Conservation (phyloP, 306 rosid genomes). For the Cucurbita maxima region DNA sequence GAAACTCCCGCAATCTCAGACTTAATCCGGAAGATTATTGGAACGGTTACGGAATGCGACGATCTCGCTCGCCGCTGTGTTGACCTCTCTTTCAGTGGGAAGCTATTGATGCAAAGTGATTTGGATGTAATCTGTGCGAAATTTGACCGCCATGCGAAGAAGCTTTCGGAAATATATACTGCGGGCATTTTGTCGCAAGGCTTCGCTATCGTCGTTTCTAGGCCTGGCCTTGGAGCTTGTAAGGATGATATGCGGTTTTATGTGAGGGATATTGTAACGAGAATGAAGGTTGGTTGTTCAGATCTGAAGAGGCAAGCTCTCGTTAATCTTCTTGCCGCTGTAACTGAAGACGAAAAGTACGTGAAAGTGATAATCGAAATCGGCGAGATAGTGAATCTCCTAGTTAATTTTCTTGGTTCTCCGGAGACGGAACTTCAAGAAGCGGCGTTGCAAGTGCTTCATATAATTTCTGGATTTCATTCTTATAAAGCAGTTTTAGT, state of each 20-base stretch:
- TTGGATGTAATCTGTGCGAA: constrained; percentile 46
- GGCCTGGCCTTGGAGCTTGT: constrained; percentile 54
- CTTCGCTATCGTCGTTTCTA: constrained; percentile 54
- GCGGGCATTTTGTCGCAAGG: constrained; percentile 32
- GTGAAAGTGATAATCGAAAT: constrained; percentile 44
- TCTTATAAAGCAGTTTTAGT: constrained; percentile 32
- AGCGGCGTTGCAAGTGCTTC: constrained; percentile 37
- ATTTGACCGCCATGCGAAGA: constrained; percentile 37
- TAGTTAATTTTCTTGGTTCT: constrained; percentile 45
- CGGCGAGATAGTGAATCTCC: constrained; percentile 29
- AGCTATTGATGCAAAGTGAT: constrained; percentile 93
- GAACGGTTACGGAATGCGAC: constrained; percentile 37
- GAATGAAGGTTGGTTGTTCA: constrained; percentile 62
- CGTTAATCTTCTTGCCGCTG: constrained; percentile 27
- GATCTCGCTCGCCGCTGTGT: constrained; percentile 62
- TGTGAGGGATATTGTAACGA: constrained; percentile 48
- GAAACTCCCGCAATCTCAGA: constrained; percentile 27
- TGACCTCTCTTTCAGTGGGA: constrained; percentile 68
- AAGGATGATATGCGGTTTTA: constrained; percentile 79
- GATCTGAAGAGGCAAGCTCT: constrained; percentile 61
- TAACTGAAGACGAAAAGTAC: constrained; percentile 55
- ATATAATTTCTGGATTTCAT: constrained; percentile 40
- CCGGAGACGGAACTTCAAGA: constrained; percentile 46
- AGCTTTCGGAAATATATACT: constrained; percentile 34
- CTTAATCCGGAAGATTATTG: constrained; percentile 17